Conservation (phyloP, 352 stramenopile genomes). For the Aphanomyces stellatus region DNA sequence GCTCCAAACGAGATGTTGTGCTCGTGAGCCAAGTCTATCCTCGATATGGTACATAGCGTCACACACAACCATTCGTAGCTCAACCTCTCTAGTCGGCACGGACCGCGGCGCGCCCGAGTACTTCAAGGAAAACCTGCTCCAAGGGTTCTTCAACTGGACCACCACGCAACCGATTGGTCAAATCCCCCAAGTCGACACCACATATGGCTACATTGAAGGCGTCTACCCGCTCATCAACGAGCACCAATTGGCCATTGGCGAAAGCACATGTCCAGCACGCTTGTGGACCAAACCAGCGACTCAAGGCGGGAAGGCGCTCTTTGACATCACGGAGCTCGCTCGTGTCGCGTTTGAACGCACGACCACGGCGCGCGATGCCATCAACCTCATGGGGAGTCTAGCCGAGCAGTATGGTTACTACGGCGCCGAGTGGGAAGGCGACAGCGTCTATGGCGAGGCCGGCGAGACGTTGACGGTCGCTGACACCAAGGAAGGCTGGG, state of each 20-base stretch:
- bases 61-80: neutral
- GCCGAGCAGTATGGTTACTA: constrained; percentile 92
- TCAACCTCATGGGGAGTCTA: constrained; percentile 90
- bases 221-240: constrained; percentile 82
- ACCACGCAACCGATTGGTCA: constrained; percentile 46
- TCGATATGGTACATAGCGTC: constrained; percentile 45
- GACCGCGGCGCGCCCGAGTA: constrained; percentile 50
- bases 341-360: constrained; percentile 82
- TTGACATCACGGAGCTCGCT: constrained; percentile 84
- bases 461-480: constrained; percentile 89
- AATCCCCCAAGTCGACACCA: constrained; percentile 57
- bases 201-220: constrained; percentile 73
- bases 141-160: constrained; percentile 62
- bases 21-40: constrained; percentile 59
- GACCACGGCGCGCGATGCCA: constrained; percentile 67
- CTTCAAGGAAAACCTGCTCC: constrained; percentile 50
- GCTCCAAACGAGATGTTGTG: constrained; percentile 47
- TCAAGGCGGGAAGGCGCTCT: constrained; percentile 77
- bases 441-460: constrained; percentile 54
- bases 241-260: constrained; percentile 70
- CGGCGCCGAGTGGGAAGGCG: constrained; percentile 77
- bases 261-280: constrained; percentile 70
- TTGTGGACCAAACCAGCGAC: constrained; percentile 51
- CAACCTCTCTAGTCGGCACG: constrained; percentile 34
- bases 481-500: constrained; percentile 90